These are phyloP conservation scores for Apiotrichum siamense DNA, from an alignment of 1,284 basidiomycete genomes.

Conservation along the genomic window DNA sequence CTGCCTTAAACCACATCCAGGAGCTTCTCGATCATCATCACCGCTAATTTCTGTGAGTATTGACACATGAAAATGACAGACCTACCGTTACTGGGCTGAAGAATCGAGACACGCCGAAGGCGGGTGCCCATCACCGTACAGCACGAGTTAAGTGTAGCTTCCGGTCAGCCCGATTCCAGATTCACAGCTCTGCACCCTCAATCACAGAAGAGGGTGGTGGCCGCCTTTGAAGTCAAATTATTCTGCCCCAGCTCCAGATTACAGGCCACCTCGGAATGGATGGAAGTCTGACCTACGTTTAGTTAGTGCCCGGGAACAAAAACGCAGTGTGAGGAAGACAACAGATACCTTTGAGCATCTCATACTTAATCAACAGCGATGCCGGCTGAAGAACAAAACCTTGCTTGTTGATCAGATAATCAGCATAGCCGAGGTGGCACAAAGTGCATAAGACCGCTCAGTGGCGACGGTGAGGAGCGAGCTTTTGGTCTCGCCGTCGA, in stretches of 20 bases:
- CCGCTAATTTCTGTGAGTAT: conserved; percentile 36
- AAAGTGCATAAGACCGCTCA: conserved; percentile 82
- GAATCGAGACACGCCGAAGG: conserved; percentile 68
- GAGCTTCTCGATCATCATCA: conserved; percentile 66
- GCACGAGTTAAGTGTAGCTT: conserved; percentile 65
- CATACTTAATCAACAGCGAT: conserved; percentile 73
- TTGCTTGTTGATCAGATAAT: conserved; percentile 64
- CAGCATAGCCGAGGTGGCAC: conserved; percentile 76
- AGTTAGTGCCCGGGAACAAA: neutral
- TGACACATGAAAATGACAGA: neutral
- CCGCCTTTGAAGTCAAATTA: conserved; percentile 58
- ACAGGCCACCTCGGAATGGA: conserved; percentile 76
- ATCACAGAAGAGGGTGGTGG: conserved; percentile 68
- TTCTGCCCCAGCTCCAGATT: conserved; percentile 84
- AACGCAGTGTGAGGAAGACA: neutral
- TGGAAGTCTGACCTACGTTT: conserved; percentile 73
- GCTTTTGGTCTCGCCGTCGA: conserved; percentile 68
- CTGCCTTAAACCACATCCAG: conserved; percentile 76
- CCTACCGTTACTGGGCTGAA: conserved; percentile 72
- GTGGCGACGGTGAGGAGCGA: conserved; percentile 66
- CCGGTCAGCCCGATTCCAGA: neutral
- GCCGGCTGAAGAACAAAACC: conserved; percentile 63
- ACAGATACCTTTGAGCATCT: conserved; percentile 57
- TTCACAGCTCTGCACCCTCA: neutral
- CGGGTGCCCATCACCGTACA: conserved; percentile 81